These are phyloP conservation scores for Zygoascus flipseniorum DNA, from an alignment of 805 yeast genomes.

Conservation along the genomic window DNA sequence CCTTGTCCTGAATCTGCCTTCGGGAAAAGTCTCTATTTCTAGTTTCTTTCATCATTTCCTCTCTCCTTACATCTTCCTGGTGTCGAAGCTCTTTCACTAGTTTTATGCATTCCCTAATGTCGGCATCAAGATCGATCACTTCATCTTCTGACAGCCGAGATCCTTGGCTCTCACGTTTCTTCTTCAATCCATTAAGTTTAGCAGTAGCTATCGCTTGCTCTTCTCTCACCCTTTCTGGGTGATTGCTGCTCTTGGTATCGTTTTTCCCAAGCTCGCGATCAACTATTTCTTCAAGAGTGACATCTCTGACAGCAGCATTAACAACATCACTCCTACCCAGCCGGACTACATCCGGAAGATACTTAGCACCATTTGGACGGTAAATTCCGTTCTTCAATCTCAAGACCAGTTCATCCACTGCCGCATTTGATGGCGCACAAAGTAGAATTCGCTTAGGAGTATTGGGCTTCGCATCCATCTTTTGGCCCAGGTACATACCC, in stretches of 20 bases:
- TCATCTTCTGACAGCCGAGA: constrained; percentile 22
- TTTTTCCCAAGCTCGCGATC: constrained; percentile 40
- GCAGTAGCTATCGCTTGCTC: not conserved
- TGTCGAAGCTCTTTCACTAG: constrained; percentile 62
- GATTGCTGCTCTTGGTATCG: constrained; percentile 2
- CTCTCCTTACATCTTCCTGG: constrained; percentile 71
- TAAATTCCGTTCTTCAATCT: constrained; percentile 69
- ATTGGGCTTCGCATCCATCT: constrained; percentile 12
- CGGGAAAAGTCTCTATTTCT: constrained; percentile 74
- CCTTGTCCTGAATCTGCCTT: constrained; percentile 62
- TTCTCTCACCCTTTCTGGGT: not conserved
- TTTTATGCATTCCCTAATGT: constrained; percentile 49
- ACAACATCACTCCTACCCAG: constrained; percentile 86
- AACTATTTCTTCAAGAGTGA: constrained; percentile 79
- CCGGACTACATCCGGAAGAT: constrained; percentile 67
- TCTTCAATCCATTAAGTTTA: not conserved
- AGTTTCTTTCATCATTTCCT: constrained; percentile 53
- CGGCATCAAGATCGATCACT: constrained; percentile 28
- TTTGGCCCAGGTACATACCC: constrained; percentile 48
- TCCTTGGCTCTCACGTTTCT: not conserved
- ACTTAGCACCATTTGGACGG: constrained; percentile 32
- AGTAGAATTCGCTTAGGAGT: constrained; percentile 46
- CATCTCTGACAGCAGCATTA: constrained; percentile 69
- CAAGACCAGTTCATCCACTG: constrained; percentile 88
- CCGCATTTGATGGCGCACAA: constrained; percentile 99